Base-by-base conservation (phyloP, 768 basidiomycete species). In the Leccinellum albellum region DNA sequence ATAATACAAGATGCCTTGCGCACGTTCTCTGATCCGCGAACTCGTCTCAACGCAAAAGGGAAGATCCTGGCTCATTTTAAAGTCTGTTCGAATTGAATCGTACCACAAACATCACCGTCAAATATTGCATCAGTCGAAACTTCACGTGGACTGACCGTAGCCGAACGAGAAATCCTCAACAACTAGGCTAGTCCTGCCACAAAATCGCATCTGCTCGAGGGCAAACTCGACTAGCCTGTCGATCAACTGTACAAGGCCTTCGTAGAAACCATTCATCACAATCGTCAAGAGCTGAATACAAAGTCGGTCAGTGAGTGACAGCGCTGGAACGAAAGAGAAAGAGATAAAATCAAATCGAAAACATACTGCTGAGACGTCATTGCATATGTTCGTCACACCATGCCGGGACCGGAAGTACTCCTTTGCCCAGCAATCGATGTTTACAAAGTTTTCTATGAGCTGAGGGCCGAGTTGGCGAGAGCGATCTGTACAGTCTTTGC, bases 221-320 rank as follows among this genome's bases (percentile, higher is more conserved):
- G 70, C 71, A 44, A 57, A 61, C n/a, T 58, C 52, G 31, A 66
- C 65, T 1, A 73, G 23, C 10, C 62, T 53, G 58, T 71, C 70
- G 31, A 71, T 62, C 45, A 71, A 50, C 14, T 73, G 63, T 3
- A 65, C 61, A 15, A 67, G 67, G 15, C 61, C 70, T 56, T 71
- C 67, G 23, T 73, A 73, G 35, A 73, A 71, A 42, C 58, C 64
- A 24, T 71, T 71, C 24, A 69, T 58, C 10, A 73, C 63, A 26
- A 73, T 63, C 24, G 69, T 66, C 50, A 71, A 51, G 13, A 71
- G 37, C 71, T 73, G 33, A 23, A 21, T 26, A 20, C 52, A 28
- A 57, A 48, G 6, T 32, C 15, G 40, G 40, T 12, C 4, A 26
- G 29, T 28, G 20, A 24, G 23, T 2, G 20, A 31, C 14, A 20